Base-by-base conservation (phyloP, 2,329 filamentous ascomycete species). In the Penicillium palitans region DNA sequence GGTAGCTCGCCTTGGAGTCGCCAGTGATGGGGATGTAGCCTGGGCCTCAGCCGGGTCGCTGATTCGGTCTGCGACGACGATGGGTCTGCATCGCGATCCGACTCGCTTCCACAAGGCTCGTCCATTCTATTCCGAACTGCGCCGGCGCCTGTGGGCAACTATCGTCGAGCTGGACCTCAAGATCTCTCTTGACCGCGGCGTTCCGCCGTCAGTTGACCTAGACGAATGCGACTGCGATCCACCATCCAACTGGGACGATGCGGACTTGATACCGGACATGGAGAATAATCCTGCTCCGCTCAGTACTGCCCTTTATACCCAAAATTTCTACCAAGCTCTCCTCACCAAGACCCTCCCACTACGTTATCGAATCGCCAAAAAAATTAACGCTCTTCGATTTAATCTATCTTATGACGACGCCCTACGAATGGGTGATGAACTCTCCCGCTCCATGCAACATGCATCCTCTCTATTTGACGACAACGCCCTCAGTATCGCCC, bases 111-210 rank as follows among this genome's bases (percentile, higher is more conserved):
- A 64, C 2, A 71, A 74, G 21, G 72, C 70, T 4, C 55, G 61
- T 1, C 66, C 65, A 12, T 79, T 65, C 72, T 80, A 55, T 81
- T 65, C 60, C 0, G 79, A 81, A 57, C 76, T 80, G 69, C 75
- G 77, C 17, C 73, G 78, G 19, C 71, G 77, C n/a, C 55, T 80
- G 4, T 80, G 78, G 78, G 70, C 72, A n/a, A 78, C 77, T 0
- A 73, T 79, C 9, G 56, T 79, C 12, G 76, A 80, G 58, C 60
- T 78, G 29, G 74, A 77, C 49, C 58, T 79, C 21, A 72, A 76
- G 55, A 69, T 73, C 2, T 71, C 74, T 1, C 58, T 76, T 7
- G 70, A 74, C 39, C 65, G 68, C 8, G 75, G 75, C 0, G 67
- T 75, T 31, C 64, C 69, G 2, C 70, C 73, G 3, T 70, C 70